Evolutionary conservation across 108 stramenopile species (phyloP), one percentile per base, ranked within the genome.

Genomic region (Nitzschia palea): DNA sequence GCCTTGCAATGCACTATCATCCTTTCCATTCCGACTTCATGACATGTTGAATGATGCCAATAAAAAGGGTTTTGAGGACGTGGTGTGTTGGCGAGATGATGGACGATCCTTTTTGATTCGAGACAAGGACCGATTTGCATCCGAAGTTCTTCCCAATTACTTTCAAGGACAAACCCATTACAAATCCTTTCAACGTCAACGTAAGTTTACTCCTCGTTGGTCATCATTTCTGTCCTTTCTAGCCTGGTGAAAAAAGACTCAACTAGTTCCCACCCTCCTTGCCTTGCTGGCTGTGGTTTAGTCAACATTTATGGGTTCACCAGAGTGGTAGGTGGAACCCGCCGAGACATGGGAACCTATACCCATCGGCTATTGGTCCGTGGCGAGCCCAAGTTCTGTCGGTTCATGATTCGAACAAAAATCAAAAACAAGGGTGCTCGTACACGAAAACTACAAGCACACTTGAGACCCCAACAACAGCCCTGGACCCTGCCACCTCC

Each of bases 121-220:
- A 53, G 66, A 84, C 40, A 73, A 62, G 3, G 62, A 79, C 6
- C 55, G 50, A 15, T 87, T 90, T 55, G 77, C 70, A 18, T 42
- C 53, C 9, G 33, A 77, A 17, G 44, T 93, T 29, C 74, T 97
- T 82, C 93, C 91, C 2, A 23, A 44, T 2, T 93, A 87, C 78
- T 97, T 97, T 67, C 82, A 80, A 18, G 30, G 35, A 5, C 93
- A 89, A 52, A 83, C 87, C 34, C 86, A 83, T 62, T 81, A 82
- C 65, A 74, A 85, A 27, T 83, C 82, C 43, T 94, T 96, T 60
- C 89, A 96, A 66, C 70, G 95, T 10, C 86, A 91, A 48, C 57
- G 85, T 22, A 85, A 81, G 33, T 47, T 29, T 31, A 30, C 27
- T 27, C 14, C 54, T 48, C 54, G 30, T 31, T 20, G 12, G 26